Evolutionary conservation across 2,329 filamentous ascomycete species (phyloP), one percentile per base, ranked within the genome.

Genomic region (Colletotrichum orbiculare): DNA sequence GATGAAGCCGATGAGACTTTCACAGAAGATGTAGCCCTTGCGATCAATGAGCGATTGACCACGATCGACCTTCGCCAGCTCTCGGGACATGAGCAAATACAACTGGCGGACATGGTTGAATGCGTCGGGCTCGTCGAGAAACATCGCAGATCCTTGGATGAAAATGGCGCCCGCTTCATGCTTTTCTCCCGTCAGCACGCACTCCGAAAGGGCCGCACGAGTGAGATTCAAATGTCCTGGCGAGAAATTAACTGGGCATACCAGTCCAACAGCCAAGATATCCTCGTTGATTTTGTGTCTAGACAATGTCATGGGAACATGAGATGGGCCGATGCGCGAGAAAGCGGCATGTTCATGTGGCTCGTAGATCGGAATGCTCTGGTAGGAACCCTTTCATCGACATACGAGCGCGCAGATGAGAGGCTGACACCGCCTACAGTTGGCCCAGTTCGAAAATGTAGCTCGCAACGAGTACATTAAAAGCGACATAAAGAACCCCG

Each of bases 261-360:
- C 70, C 92, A 96, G 73, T 94, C 91, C 46, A 87, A 82, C 10
- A 93, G 93, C 66, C 96, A 99, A 76, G 95, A 98, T 73, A 94
- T 98, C 43, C 81, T 98, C 15, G 82, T 91, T 1, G 93, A 97
- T 74, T 89, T 97, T 71, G 91, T 97, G 9, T 89, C 89, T 10
- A 83, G 87, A 17, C 93, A 96, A 71, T 94, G 91, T 70, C 91
- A 94, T 68, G 90, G 91, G 1, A 90, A 87, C 64, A 84, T 98
- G 80, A 81, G 90, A 7, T 99, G 96, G 96, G 87, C 91, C 68
- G 86, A 94, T 71, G 96, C 95, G 2, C 86, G 91, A 50, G 91
- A 96, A 74, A 93, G 91, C 69, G 96, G 96, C 10, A 85, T 98
- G 60, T 97, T 97, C 73, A 95, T 97, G 89, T 99, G 96, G 95